phyloP scores from a whole-genome alignment of 2,329 filamentous ascomycete genomes.

The Zalaria sp. region DNA sequence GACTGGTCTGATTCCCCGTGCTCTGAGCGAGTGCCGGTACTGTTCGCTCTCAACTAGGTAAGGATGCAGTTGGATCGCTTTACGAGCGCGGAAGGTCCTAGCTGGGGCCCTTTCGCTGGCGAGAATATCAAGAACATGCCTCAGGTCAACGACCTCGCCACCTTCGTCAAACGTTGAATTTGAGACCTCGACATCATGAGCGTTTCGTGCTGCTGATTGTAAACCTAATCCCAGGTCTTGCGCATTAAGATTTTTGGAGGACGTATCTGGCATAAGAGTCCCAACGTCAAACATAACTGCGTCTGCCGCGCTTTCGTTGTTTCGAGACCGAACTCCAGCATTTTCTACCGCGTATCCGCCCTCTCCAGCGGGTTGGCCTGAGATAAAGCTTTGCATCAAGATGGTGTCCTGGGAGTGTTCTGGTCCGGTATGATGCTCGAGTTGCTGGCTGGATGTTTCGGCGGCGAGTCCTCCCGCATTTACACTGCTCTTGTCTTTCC shows the following conservation, averaged over 20 bases:
- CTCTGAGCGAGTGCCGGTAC: conserved; percentile 27
- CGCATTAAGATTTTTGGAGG: conserved; percentile 8
- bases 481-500: too few relatives aligned
- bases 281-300: too few relatives aligned
- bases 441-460: too few relatives aligned
- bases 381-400: too few relatives aligned
- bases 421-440: too few relatives aligned
- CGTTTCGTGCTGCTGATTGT: neutral
- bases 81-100: conserved; percentile 28
- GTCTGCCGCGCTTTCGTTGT: too few relatives aligned
- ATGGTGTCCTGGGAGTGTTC: too few relatives aligned
- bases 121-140: neutral
- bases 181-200: neutral
- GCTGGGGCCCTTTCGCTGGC: conserved; percentile 1
- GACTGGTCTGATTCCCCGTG: conserved; percentile 29
- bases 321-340: too few relatives aligned
- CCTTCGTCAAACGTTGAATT: neutral
- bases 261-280: too few relatives aligned
- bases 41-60: conserved; percentile 30
- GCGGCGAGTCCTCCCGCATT: too few relatives aligned
- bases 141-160: conserved; percentile 1
- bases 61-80: conserved; percentile 34
- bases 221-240: neutral
- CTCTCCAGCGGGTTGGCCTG: too few relatives aligned
- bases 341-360: too few relatives aligned